Conservation (phyloP, 495 filamentous ascomycete genomes). For the Jackrogersella minutella region DNA sequence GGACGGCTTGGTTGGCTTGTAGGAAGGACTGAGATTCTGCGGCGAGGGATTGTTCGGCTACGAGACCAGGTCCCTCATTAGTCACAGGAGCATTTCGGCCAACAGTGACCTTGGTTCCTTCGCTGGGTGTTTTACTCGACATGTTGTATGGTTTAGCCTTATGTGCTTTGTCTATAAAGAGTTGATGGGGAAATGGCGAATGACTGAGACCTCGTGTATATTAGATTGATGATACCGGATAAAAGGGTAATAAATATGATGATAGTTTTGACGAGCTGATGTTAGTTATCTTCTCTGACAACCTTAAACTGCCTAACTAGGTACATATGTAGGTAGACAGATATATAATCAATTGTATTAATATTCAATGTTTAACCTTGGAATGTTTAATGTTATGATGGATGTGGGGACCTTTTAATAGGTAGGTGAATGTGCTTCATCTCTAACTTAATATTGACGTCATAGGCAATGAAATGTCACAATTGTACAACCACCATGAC, state of each 20-base stretch:
- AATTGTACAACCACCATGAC: slow-evolving; percentile 34
- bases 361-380: too few species aligned
- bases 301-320: too few species aligned
- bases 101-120: slow-evolving; percentile 43
- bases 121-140: slow-evolving; percentile 40
- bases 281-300: too few species aligned
- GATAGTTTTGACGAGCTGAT: neutral
- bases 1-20: slow-evolving; percentile 23
- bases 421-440: slow-evolving; percentile 14
- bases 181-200: slow-evolving; percentile 23
- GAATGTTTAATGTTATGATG: too few species aligned
- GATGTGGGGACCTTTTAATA: neutral
- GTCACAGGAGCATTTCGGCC: slow-evolving; percentile 42
- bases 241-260: neutral
- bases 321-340: too few species aligned
- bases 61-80: slow-evolving; percentile 45
- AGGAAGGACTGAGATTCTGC: slow-evolving; percentile 47
- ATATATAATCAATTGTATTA: too few species aligned
- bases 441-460: slow-evolving; percentile 41
- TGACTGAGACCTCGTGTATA: neutral
- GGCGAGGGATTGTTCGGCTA: slow-evolving; percentile 48
- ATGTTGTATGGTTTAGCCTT: slow-evolving; percentile 16
- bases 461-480: slow-evolving; percentile 36
- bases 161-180: slow-evolving; percentile 5
- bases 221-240: too few species aligned